Base-by-base conservation (phyloP, 2,329 filamentous ascomycete genomes). In the Botrytis elliptica region DNA sequence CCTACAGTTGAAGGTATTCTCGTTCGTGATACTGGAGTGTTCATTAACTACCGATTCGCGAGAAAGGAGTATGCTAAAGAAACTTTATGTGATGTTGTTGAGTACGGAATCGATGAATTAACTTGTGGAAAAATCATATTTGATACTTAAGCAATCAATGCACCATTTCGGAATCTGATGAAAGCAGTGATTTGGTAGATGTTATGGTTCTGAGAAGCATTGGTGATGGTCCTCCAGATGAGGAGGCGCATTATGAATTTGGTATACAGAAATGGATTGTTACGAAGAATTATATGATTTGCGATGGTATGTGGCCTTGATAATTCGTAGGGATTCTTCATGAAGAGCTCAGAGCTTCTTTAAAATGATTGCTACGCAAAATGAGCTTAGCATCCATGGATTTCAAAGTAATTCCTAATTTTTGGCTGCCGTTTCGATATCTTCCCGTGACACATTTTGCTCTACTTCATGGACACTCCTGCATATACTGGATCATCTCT, bases 61-160 rank as follows among this genome's bases (percentile, higher is more conserved):
- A 73, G 76, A 7, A 75, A 65, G 68, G 78, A 79, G 0, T 78
- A 75, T 42, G 78, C 77, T 20, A 60, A 73, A 9, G 79, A 80
- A 73, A 71, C 76, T 0, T 22, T 80, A 10, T 72, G 76, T 49
- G 76, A 74, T 1, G 36, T 78, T 20, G 33, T 79, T 16, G 76
- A 80, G 42, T 78, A 78, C 62, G 77, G 75, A 22, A 73, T 79
- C 20, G 29, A 71, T 20, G 73, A 73, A 18, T 62, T 80, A 18
- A 75, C 73, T 1, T 76, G 74, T 36, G 69, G 33, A 0, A 57
- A 77, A 38, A 76, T 77, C 18, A 73, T 67, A 29, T 71, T 78
- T n/a, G 78, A 78, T 65, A 80, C 79, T 22, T 71, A 68, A 36
- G 9, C 29, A 2, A 36, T 14, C 8, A 75, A 76, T 72, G 2